Conservation (phyloP, 2,329 filamentous ascomycete species). For the Neopestalotiopsis sp. region DNA sequence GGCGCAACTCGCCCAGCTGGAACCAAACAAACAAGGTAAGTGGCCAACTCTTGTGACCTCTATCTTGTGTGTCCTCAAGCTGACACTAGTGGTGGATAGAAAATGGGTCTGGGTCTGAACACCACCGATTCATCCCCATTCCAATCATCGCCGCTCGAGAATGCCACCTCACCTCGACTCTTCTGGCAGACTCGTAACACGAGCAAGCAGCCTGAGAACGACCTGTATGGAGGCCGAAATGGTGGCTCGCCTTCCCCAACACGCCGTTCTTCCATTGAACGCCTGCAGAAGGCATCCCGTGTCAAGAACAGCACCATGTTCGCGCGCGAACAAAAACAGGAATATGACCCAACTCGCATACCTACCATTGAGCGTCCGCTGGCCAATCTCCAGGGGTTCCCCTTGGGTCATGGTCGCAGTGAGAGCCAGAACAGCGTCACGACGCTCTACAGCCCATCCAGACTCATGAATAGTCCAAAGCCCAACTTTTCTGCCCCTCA, state of each 20-base stretch:
- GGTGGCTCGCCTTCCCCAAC: slow-evolving; percentile 71
- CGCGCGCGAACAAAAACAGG: slow-evolving; percentile 86
- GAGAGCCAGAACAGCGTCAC: slow-evolving; percentile 65
- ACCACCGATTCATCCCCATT: slow-evolving; percentile 81
- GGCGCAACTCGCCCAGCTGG: slow-evolving; percentile 92
- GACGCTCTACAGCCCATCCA: slow-evolving; percentile 61
- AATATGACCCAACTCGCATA: slow-evolving; percentile 84
- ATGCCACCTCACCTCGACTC: slow-evolving; percentile 75
- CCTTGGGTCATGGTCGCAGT: slow-evolving; percentile 54
- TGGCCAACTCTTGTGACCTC: slow-evolving; percentile 19
- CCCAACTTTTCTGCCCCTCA: slow-evolving; percentile 36
- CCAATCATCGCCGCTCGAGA: slow-evolving; percentile 78
- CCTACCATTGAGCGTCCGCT: slow-evolving; percentile 83
- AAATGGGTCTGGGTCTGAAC: slow-evolving; percentile 68
- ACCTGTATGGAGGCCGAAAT: slow-evolving; percentile 59
- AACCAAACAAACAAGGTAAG: slow-evolving; percentile 76
- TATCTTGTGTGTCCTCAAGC: slow-evolving; percentile 19
- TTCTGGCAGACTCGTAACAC: slow-evolving; percentile 88
- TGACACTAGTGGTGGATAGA: slow-evolving; percentile 51
- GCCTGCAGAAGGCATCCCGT: slow-evolving; percentile 89
- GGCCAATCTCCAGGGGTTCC: slow-evolving; percentile 70
- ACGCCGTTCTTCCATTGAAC: slow-evolving; percentile 91
- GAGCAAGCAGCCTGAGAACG: slow-evolving; percentile 74
- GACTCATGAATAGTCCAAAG: slow-evolving; percentile 38
- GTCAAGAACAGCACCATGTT: slow-evolving; percentile 99